phyloP scores from a whole-genome alignment of 192 early-diverging fungal species.

The Entomortierella beljakovae region DNA sequence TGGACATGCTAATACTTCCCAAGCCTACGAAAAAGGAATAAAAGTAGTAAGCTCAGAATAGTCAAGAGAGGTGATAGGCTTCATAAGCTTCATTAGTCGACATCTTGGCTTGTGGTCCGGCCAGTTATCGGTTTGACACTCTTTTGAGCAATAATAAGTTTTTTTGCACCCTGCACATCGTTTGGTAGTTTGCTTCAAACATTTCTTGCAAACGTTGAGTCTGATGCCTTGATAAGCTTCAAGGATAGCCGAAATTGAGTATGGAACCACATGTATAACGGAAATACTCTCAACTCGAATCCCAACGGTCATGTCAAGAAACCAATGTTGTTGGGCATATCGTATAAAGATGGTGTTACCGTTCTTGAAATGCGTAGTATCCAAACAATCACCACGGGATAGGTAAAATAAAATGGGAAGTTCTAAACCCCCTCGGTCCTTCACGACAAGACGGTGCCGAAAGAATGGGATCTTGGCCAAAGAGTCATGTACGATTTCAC shows the following conservation, averaged over 20 bases:
- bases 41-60: background rate
- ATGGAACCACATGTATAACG: background rate
- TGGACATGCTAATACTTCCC: too few species aligned
- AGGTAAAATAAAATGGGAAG: background rate
- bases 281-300: background rate
- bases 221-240: background rate
- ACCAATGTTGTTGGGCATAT: slow-evolving; percentile 3
- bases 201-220: background rate
- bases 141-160: slow-evolving; percentile 3
- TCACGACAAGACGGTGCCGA: slow-evolving; percentile 3
- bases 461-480: background rate
- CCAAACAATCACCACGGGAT: background rate
- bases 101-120: background rate
- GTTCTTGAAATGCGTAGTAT: slow-evolving; percentile 7
- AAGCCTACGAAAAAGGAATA: background rate
- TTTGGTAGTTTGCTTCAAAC: background rate
- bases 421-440: slow-evolving; percentile 1
- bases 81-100: background rate
- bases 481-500: slow-evolving; percentile 6
- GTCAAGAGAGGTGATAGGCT: slow-evolving; percentile 1
- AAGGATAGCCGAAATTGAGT: slow-evolving; percentile 1
- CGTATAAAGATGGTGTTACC: slow-evolving; percentile 21
- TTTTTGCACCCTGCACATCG: slow-evolving; percentile 10
- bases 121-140: slow-evolving; percentile 10
- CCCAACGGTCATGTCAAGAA: slow-evolving; percentile 4